Evolutionary conservation across 1,139 yeast genomes (phyloP).

Genomic region (Pichia sp.): DNA sequence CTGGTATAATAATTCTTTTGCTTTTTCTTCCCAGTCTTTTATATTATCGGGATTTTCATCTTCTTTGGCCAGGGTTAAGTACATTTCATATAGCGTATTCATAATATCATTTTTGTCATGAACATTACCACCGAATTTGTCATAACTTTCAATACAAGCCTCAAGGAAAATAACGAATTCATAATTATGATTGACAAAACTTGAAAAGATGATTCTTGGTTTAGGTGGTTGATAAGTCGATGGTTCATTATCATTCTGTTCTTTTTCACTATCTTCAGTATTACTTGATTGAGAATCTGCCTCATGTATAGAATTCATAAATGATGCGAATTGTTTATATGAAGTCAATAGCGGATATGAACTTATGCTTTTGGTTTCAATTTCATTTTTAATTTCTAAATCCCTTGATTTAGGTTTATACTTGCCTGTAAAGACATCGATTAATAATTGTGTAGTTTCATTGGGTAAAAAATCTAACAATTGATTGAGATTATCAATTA

Average conservation of each 20-base stretch:
- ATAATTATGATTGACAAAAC: slow-evolving; percentile 76
- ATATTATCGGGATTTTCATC: slow-evolving; percentile 25
- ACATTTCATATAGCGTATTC: slow-evolving; percentile 76
- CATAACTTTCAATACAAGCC: slow-evolving; percentile 80
- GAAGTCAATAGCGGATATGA: slow-evolving; percentile 50
- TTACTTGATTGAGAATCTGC: neutral
- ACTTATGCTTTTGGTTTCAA: neutral
- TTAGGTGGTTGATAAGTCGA: slow-evolving; percentile 91
- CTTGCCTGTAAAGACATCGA: slow-evolving; percentile 83
- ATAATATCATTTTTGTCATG: slow-evolving; percentile 67
- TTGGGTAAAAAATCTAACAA: slow-evolving; percentile 67
- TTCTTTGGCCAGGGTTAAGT: slow-evolving; percentile 52
- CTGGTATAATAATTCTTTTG: slow-evolving; percentile 40
- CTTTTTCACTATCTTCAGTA: neutral
- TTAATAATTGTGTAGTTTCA: slow-evolving; percentile 74
- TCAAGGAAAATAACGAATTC: slow-evolving; percentile 92
- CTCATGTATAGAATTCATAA: slow-evolving; percentile 33
- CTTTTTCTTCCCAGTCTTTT: slow-evolving; percentile 60
- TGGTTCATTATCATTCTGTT: slow-evolving; percentile 11
- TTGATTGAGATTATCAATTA: slow-evolving; percentile 49
- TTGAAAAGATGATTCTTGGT: slow-evolving; percentile 80
- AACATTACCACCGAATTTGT: slow-evolving; percentile 63
- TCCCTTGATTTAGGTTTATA: slow-evolving; percentile 41
- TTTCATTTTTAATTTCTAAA: slow-evolving; percentile 1
- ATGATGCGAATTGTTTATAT: slow-evolving; percentile 63